These are phyloP conservation scores for Cnidoscolus chayamansa DNA, from an alignment of 441 rosid genomes.

Conservation along the genomic window DNA sequence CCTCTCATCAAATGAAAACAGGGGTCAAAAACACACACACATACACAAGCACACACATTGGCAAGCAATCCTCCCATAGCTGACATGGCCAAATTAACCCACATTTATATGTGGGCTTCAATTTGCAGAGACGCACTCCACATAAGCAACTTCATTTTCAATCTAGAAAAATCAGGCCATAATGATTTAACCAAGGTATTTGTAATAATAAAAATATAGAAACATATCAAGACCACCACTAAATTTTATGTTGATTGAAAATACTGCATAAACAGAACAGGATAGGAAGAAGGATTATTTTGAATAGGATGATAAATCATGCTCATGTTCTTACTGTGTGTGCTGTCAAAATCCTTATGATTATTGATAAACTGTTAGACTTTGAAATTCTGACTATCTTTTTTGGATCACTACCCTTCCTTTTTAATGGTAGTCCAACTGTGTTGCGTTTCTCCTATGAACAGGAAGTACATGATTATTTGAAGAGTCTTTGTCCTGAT, in stretches of 20 bases:
- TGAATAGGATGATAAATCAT: not conserved
- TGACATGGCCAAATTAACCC: not conserved
- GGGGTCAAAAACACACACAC: too few species aligned
- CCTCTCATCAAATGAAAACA: too few species aligned
- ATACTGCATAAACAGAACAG: too few species aligned
- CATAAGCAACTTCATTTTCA: not conserved
- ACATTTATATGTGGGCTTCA: not conserved
- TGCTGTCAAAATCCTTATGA: too few species aligned
- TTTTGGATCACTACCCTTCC: not conserved
- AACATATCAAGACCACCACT: too few species aligned
- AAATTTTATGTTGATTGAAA: too few species aligned
- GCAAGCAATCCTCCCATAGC: not conserved
- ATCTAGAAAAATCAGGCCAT: not conserved
- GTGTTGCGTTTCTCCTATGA: constrained; percentile 10
- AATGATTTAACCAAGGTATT: not conserved
- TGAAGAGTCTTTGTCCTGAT: constrained; percentile 90
- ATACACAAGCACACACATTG: too few species aligned
- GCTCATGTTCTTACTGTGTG: not conserved
- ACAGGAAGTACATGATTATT: constrained; percentile 92
- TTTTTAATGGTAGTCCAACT: not conserved
- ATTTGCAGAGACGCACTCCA: not conserved
- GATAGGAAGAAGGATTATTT: too few species aligned
- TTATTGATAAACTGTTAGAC: not conserved
- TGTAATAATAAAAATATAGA: not conserved
- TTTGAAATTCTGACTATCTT: not conserved